Base-by-base conservation (phyloP, 306 rosid species). In the Trifolium repens region DNA sequence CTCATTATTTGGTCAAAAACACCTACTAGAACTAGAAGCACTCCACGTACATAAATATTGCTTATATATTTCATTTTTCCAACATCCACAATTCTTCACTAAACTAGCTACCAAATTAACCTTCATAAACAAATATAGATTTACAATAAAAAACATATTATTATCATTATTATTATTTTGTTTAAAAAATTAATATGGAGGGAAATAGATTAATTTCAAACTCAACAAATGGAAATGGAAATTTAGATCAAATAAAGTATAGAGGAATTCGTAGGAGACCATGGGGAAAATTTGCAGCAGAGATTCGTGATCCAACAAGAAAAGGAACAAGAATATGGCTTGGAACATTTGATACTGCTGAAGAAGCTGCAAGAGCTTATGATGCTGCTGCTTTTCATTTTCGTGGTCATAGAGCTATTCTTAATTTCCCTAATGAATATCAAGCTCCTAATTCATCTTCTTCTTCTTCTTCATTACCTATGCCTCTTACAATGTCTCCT, bases 251-350 rank as follows among this genome's bases (percentile, higher is more conserved):
- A 58, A 64, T 22, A 40, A 77, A 84, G 19, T 94, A 90, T 63
- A 73, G 97, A 73, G 98, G 98, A 24, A 91, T 94, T 34, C 78
- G 98, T 3, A 74, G 90, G 61, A 83, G 98, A 69, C 98, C 96
- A 5, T 94, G 97, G 98, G 98, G 96, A 0, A 94, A 94, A 74
- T 91, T 80, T 58, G 98, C 97, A 0, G 98, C 98, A 0, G 98
- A 94, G 72, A 94, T 91, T 67, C 92, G 98, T n/a, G 98, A 94
- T 54, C 97, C 97, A 0, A 83, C 94, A 8, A 80, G 96, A 40
- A 94, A 90, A 43, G 96, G 98, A 9, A 90, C 92, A 9, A 85
- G 98, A 1, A 71, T 88, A 1, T 94, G 98, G 98, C 84, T 94
- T 0, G 98, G 98, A 43, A 94, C 94, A 2, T 94, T 88, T 47